Percentiles rank a stretch among this genome's conserved stretches.
Conservation (phyloP, 2,329 filamentous ascomycete genomes). For the Aspergillus nomiae region DNA sequence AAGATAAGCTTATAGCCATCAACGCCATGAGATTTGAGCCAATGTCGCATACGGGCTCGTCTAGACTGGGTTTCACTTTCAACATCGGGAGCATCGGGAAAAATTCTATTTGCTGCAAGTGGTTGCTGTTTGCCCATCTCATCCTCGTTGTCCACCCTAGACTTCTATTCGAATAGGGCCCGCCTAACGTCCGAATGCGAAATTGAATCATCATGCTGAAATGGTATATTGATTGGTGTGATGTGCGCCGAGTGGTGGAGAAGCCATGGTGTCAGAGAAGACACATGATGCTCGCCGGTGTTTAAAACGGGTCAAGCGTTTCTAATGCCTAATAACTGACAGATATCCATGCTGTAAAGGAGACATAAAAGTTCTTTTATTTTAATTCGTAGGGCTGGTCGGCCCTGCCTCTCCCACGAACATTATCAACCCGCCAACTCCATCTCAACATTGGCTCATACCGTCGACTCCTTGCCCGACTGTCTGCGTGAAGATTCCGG, state of each 20-base stretch:
- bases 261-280: conserved; percentile 32
- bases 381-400: conserved; percentile 42
- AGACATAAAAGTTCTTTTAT: conserved; percentile 32
- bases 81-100: not conserved
- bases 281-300: conserved; percentile 28
- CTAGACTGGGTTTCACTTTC: not conserved
- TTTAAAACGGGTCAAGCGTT: conserved; percentile 25
- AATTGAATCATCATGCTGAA: conserved; percentile 19
- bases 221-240: conserved; percentile 40
- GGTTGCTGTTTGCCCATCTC: not conserved
- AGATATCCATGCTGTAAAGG: conserved; percentile 33
- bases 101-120: not conserved
- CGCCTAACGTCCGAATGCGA: not conserved
- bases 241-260: conserved; percentile 38
- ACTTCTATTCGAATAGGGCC: not conserved
- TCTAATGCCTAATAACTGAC: conserved; percentile 28
- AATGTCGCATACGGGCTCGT: not conserved
- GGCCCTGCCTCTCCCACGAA: conserved; percentile 44
- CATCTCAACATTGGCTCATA: conserved; percentile 42
- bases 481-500: conserved; percentile 40
- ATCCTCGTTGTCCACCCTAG: not conserved
- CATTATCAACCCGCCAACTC: conserved; percentile 44
- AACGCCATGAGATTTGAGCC: not conserved
- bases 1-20: not conserved
- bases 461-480: conserved; percentile 41